Evolutionary conservation across 2,329 filamentous ascomycete species (phyloP).

Genomic region (Sporothrix mexicana): DNA sequence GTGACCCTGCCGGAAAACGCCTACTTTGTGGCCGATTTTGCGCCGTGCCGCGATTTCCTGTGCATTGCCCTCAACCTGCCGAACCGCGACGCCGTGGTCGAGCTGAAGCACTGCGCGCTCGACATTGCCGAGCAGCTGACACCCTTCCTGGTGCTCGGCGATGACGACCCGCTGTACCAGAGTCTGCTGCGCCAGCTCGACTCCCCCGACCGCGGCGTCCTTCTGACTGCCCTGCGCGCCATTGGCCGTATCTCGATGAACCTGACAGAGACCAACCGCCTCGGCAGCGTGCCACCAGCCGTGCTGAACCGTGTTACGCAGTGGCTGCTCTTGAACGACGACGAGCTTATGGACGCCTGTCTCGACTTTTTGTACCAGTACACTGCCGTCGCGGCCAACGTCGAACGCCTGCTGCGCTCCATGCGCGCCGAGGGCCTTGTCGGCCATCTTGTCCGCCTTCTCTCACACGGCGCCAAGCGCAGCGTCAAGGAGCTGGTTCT

Average conservation of each 20-base stretch:
- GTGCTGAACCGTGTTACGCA: slow-evolving; percentile 72
- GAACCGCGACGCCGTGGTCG: slow-evolving; percentile 71
- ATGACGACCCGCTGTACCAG: slow-evolving; percentile 78
- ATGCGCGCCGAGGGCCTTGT: slow-evolving; percentile 71
- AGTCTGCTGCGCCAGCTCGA: slow-evolving; percentile 69
- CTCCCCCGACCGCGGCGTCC: slow-evolving; percentile 78
- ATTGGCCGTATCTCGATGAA: slow-evolving; percentile 89
- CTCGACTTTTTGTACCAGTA: slow-evolving; percentile 97
- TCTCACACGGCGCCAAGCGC: slow-evolving; percentile 74
- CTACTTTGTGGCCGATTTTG: slow-evolving; percentile 75
- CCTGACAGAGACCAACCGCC: slow-evolving; percentile 75
- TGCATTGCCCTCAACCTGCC: slow-evolving; percentile 83
- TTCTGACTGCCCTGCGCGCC: slow-evolving; percentile 79
- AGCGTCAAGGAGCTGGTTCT: slow-evolving; percentile 65
- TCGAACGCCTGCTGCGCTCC: slow-evolving; percentile 71
- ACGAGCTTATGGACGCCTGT: slow-evolving; percentile 85
- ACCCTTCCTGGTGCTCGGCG: slow-evolving; percentile 74
- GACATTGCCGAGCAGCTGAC: slow-evolving; percentile 93
- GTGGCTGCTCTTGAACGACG: slow-evolving; percentile 83
- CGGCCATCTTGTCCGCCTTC: slow-evolving; percentile 76
- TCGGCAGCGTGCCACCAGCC: slow-evolving; percentile 70
- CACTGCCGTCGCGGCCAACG: slow-evolving; percentile 83
- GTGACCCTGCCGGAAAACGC: slow-evolving; percentile 92
- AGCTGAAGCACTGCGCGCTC: slow-evolving; percentile 87
- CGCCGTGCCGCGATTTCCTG: slow-evolving; percentile 78